Conservation (phyloP, 1,139 yeast genomes). For the Geotrichum armillariae region DNA sequence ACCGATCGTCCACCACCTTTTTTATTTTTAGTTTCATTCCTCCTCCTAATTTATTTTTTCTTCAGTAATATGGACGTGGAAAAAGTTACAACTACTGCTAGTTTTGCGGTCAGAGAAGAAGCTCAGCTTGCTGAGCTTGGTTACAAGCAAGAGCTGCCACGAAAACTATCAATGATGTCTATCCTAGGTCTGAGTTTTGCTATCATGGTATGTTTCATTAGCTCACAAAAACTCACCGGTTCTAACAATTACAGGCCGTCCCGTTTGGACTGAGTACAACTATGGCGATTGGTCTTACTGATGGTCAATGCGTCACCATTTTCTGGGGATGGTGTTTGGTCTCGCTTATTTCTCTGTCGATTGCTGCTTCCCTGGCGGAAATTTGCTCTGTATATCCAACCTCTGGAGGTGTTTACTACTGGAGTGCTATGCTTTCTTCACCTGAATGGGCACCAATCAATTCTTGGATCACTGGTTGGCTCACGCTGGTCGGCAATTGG, state of each 20-base stretch:
- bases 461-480: conserved; percentile 24
- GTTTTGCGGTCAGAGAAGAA: conserved; percentile 16
- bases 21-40: no score
- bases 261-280: conserved; percentile 22
- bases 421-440: conserved; percentile 23
- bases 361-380: conserved; percentile 32
- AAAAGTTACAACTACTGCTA: no score
- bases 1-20: no score
- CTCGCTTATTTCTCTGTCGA: conserved; percentile 28
- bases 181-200: conserved; percentile 23
- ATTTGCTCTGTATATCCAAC: conserved; percentile 29
- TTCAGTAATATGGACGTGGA: no score
- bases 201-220: conserved; percentile 18
- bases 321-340: conserved; percentile 30
- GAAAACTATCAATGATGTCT: conserved; percentile 23
- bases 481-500: conserved; percentile 24
- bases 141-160: conserved; percentile 22
- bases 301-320: conserved; percentile 31
- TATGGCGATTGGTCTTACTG: conserved; percentile 29
- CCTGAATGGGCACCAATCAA: conserved; percentile 23
- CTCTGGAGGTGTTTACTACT: conserved; percentile 28
- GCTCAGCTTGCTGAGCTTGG: conserved; percentile 22
- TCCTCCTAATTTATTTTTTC: no score
- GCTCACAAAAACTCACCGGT: background rate
- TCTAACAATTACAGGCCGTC: conserved; percentile 4